Conservation (phyloP, 805 yeast genomes). For the Kodamaea nitidulidarum region DNA sequence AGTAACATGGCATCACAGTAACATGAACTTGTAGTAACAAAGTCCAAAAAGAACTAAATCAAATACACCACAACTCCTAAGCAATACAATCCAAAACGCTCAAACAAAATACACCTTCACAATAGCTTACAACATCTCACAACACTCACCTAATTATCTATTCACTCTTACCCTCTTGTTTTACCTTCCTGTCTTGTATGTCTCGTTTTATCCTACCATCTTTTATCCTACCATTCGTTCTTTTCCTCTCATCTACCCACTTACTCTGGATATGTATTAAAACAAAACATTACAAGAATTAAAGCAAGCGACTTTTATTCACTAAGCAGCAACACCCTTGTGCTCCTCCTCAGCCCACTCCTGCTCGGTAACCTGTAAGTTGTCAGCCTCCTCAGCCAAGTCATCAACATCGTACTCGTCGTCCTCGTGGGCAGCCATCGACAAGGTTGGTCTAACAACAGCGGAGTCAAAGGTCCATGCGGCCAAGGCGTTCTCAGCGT, state of each 20-base stretch:
- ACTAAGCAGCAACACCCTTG: slow-evolving; percentile 9
- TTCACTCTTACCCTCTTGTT: too few species aligned
- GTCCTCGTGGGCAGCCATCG: slow-evolving; percentile 58
- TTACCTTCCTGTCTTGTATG: too few species aligned
- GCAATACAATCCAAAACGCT: too few species aligned
- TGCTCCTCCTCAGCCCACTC: slow-evolving; percentile 33
- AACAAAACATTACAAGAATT: slow-evolving; percentile 14
- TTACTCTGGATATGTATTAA: background rate
- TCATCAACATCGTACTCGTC: slow-evolving; percentile 38
- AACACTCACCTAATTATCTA: too few species aligned
- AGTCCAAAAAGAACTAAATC: too few species aligned
- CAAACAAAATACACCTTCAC: too few species aligned
- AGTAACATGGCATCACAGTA: too few species aligned
- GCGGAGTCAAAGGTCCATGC: slow-evolving; percentile 97
- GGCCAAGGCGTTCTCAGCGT: slow-evolving; percentile 92
- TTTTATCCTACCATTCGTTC: background rate
- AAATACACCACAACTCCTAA: too few species aligned
- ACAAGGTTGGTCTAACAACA: slow-evolving; percentile 87
- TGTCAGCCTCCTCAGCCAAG: slow-evolving; percentile 41
- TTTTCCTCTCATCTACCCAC: too few species aligned
- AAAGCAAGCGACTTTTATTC: slow-evolving; percentile 8
- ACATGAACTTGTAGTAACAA: too few species aligned
- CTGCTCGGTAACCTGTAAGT: slow-evolving; percentile 54
- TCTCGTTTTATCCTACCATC: too few species aligned
- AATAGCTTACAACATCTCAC: too few species aligned